Conservation (phyloP, 2,329 filamentous ascomycete genomes). For the Hirsutella rhossiliensis region DNA sequence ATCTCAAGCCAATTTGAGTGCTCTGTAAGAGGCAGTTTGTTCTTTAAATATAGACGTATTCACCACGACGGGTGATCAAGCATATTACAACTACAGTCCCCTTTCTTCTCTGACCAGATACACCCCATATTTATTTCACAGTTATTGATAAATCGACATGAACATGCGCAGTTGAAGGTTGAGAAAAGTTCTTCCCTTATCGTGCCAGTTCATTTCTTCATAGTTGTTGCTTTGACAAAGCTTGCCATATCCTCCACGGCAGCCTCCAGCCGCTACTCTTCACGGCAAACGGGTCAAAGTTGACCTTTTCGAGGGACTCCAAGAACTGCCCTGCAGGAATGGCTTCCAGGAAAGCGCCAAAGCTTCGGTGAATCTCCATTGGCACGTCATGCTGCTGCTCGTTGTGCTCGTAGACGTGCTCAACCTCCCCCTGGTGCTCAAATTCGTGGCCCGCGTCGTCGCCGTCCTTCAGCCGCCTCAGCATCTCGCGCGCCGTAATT, state of each 20-base stretch:
- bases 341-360: conserved; percentile 71
- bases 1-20: no score
- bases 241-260: conserved; percentile 60
- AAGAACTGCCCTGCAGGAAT: conserved; percentile 71
- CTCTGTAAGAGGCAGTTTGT: no score
- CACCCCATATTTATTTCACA: no score
- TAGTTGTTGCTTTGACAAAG: conserved; percentile 35
- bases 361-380: conserved; percentile 44
- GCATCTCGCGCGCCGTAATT: conserved; percentile 86
- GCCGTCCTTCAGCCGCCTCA: conserved; percentile 65
- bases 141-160: no score
- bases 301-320: conserved; percentile 59
- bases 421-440: conserved; percentile 72
- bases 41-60: no score
- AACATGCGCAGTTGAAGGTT: no score
- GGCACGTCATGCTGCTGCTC: conserved; percentile 24
- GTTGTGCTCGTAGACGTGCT: conserved; percentile 34
- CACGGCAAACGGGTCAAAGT: conserved; percentile 73
- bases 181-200: no score
- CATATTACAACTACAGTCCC: no score
- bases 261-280: conserved; percentile 61
- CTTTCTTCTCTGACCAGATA: no score
- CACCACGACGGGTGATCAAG: no score
- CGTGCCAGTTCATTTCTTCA: conserved; percentile 12
- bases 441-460: conserved; percentile 73